A percentile compares a stretch with the other conserved stretches of the same genome.
Evolutionary conservation across 1,139 yeast genomes (phyloP).

Genomic region (Meyerozyma elateridarum): DNA sequence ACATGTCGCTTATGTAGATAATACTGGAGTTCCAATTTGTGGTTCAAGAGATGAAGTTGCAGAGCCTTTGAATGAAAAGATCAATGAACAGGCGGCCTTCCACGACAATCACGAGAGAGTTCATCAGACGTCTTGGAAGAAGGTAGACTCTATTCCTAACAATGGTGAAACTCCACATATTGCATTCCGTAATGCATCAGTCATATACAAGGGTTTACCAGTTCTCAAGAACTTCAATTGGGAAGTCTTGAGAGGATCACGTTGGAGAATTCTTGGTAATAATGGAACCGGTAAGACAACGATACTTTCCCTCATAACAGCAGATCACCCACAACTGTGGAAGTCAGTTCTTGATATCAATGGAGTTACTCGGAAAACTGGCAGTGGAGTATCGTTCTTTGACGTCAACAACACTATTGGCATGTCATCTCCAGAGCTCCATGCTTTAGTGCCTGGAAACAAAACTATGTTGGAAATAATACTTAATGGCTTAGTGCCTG

Average conservation of each 20-base stretch:
- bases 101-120: constrained; percentile 5
- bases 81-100: constrained; percentile 5
- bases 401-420: constrained; percentile 80
- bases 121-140: not conserved
- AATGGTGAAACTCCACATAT: constrained; percentile 33
- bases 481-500: constrained; percentile 60
- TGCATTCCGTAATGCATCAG: constrained; percentile 59
- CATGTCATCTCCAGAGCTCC: constrained; percentile 87
- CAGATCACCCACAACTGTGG: constrained; percentile 98
- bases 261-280: constrained; percentile 85
- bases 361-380: constrained; percentile 68
- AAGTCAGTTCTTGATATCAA: constrained; percentile 59
- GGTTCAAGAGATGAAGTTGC: constrained; percentile 38
- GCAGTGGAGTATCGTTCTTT: constrained; percentile 65
- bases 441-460: constrained; percentile 66
- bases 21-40: constrained; percentile 45
- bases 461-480: constrained; percentile 55
- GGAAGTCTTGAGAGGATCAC: constrained; percentile 66
- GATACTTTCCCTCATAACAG: constrained; percentile 72
- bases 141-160: not conserved
- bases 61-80: not conserved
- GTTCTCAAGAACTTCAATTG: constrained; percentile 61
- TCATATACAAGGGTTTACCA: constrained; percentile 59
- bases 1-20: constrained; percentile 56
- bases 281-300: constrained; percentile 96